phyloP scores from a whole-genome alignment of 148 eudicot species.

The Beta vulgaris region DNA sequence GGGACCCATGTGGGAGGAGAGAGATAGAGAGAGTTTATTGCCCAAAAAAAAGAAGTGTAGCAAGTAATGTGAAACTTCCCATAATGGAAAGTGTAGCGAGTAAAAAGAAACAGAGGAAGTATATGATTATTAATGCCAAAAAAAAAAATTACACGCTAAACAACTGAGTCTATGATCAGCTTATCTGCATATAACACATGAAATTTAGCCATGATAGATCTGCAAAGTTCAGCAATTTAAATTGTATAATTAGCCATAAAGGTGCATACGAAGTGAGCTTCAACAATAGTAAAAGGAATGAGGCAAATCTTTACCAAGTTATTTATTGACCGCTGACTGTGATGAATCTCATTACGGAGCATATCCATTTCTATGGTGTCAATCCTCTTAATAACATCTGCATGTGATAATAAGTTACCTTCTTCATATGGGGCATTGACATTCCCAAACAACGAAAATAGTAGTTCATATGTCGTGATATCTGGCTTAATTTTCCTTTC shows the following conservation, averaged over 20 bases:
- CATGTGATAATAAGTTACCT: conserved; percentile 58
- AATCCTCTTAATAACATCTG: conserved; percentile 60
- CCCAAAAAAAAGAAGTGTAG: too few species aligned
- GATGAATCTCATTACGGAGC: conserved; percentile 67
- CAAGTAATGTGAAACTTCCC: too few species aligned
- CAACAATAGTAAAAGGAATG: not conserved
- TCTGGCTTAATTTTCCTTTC: conserved; percentile 45
- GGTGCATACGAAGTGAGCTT: not conserved
- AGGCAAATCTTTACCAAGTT: conserved; percentile 51
- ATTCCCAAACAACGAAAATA: conserved; percentile 75
- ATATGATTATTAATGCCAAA: too few species aligned
- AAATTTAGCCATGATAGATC: not conserved
- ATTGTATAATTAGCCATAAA: not conserved
- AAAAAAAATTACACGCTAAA: too few species aligned
- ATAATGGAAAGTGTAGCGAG: too few species aligned
- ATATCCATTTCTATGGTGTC: conserved; percentile 78
- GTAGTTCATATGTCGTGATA: conserved; percentile 65
- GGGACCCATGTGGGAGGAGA: too few species aligned
- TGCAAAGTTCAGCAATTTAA: too few species aligned
- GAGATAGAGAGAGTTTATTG: too few species aligned
- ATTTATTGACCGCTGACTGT: conserved; percentile 48
- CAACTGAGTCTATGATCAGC: not conserved
- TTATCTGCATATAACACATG: not conserved
- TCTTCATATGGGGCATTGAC: conserved; percentile 89
- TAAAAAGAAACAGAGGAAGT: too few species aligned